These are phyloP conservation scores for Gynochthodes officinalis DNA, from an alignment of 257 asterid species.

Conservation along the genomic window DNA sequence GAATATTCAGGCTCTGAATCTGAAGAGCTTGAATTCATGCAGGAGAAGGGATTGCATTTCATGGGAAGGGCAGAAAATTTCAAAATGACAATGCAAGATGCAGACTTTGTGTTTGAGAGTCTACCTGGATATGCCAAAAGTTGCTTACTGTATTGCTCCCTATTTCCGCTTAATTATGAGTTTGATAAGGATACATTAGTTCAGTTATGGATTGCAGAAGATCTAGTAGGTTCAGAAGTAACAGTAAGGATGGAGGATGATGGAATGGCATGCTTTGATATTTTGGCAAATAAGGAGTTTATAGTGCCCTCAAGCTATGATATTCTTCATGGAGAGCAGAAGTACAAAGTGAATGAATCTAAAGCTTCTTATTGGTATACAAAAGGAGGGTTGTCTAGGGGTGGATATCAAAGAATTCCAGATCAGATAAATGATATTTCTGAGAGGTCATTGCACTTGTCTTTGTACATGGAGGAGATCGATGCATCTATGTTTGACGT, in stretches of 20 bases:
- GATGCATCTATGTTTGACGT: constrained; percentile 9
- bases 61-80: neutral
- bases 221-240: constrained; percentile 21
- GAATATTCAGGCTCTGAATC: neutral
- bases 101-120: neutral
- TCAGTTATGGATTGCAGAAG: constrained; percentile 53
- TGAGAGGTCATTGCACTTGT: neutral
- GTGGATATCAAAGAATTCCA: constrained; percentile 11
- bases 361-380: constrained; percentile 31
- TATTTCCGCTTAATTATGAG: constrained; percentile 30
- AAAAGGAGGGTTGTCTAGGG: neutral
- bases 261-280: constrained; percentile 27
- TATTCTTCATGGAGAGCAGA: constrained; percentile 12
- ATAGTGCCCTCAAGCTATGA: constrained; percentile 26
- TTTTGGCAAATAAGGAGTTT: constrained; percentile 21
- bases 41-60: neutral
- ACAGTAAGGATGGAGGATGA: constrained; percentile 33
- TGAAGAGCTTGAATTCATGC: neutral
- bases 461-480: neutral
- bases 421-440: neutral
- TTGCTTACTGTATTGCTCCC: constrained; percentile 23
- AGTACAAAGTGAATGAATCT: constrained; percentile 27
- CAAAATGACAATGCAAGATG: neutral
- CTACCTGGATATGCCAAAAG: neutral
- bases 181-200: constrained; percentile 40